Evolutionary conservation across 371 early-diverging fungal species (phyloP).

Genomic region (Choanephora cucurbitarum): DNA sequence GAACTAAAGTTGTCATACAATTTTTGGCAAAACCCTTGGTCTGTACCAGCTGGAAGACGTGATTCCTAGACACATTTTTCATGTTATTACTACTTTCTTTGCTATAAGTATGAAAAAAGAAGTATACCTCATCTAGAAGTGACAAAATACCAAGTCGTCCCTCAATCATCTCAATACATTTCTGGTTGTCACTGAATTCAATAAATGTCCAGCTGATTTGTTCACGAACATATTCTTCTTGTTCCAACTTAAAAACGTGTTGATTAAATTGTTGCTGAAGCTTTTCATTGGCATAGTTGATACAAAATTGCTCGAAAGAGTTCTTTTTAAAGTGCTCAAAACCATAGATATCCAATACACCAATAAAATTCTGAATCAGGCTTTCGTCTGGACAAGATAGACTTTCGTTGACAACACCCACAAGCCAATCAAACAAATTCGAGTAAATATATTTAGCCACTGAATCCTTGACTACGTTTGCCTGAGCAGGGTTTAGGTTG

Average conservation of each 20-base stretch:
- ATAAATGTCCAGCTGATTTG: constrained; percentile 90
- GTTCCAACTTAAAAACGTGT: constrained; percentile 84
- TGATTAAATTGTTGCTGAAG: constrained; percentile 92
- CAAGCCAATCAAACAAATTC: constrained; percentile 93
- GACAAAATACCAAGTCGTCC: constrained; percentile 92
- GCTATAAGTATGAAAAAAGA: not conserved
- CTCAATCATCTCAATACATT: constrained; percentile 98
- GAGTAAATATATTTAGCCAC: constrained; percentile 94
- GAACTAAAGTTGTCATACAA: constrained; percentile 80
- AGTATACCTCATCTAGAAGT: constrained; percentile 89
- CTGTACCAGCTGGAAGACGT: constrained; percentile 90
- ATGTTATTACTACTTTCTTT: not conserved
- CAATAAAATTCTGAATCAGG: constrained; percentile 74
- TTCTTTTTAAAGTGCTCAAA: constrained; percentile 97
- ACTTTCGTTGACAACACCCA: constrained; percentile 79
- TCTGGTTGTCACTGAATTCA: constrained; percentile 99
- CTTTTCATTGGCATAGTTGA: constrained; percentile 98
- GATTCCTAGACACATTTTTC: constrained; percentile 51
- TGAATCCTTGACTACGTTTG: constrained; percentile 84
- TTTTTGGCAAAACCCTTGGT: constrained; percentile 81
- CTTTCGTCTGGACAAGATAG: constrained; percentile 59
- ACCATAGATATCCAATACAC: constrained; percentile 96
- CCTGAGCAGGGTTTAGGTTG: constrained; percentile 73
- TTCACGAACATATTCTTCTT: constrained; percentile 94
- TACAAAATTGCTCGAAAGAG: constrained; percentile 99